Percentiles rank a stretch among this genome's conserved stretches.
These are phyloP conservation scores for Zygnema circumcarinatum DNA, from an alignment of 139 green algal genomes.

Conservation along the genomic window DNA sequence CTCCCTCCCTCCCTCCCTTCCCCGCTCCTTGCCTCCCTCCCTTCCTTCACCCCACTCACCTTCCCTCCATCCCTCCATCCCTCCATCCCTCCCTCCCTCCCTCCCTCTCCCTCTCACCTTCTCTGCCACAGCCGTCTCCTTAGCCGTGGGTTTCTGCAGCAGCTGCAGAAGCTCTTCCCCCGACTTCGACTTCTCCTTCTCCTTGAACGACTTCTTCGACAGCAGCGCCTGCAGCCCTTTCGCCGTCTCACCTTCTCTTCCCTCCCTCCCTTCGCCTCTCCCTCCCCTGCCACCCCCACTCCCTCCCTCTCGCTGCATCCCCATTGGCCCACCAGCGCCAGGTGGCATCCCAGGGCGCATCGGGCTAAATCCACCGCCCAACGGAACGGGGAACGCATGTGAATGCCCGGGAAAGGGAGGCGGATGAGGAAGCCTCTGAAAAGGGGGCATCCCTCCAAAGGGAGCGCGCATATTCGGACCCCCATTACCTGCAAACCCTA, in stretches of 20 bases:
- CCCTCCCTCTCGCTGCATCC: background rate
- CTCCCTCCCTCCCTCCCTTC: background rate
- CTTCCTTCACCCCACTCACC: background rate
- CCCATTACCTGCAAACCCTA: conserved; percentile 11
- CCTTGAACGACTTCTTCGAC: conserved; percentile 54
- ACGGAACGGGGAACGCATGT: background rate
- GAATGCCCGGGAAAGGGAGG: background rate
- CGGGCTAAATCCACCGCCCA: conserved; percentile 6
- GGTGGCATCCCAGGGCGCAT: conserved; percentile 6
- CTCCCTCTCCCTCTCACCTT: conserved; percentile 44
- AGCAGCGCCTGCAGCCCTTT: conserved; percentile 50
- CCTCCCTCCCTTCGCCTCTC: background rate
- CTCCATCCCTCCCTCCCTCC: background rate
- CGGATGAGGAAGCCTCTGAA: background rate
- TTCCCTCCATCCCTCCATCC: conserved; percentile 6
- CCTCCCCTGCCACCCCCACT: background rate
- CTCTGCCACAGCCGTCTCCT: conserved; percentile 65
- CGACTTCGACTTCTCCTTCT: conserved; percentile 56
- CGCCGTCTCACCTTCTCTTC: background rate
- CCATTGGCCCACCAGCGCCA: background rate
- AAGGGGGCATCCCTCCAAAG: background rate
- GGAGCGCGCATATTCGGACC: background rate
- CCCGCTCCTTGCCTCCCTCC: background rate
- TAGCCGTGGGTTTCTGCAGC: conserved; percentile 75
- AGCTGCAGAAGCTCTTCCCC: conserved; percentile 79